Conservation (phyloP, 495 filamentous ascomycete species). For the Chaetomium cochliodes region DNA sequence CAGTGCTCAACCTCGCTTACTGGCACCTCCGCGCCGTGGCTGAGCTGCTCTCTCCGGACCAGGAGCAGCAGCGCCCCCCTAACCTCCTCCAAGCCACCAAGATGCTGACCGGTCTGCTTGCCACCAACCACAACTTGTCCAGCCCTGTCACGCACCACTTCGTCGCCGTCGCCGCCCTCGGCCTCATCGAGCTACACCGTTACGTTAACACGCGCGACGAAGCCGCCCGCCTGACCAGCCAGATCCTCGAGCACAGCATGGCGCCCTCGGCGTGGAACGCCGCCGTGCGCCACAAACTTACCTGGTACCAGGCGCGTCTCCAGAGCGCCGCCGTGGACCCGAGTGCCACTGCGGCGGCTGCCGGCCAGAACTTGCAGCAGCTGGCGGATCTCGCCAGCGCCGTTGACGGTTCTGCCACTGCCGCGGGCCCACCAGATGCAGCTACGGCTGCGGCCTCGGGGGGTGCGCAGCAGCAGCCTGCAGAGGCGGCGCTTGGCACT, state of each 20-base stretch:
- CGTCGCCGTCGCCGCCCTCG: constrained; percentile 62
- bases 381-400: constrained; percentile 58
- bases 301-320: constrained; percentile 27
- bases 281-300: constrained; percentile 49
- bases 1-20: constrained; percentile 66
- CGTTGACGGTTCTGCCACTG: constrained; percentile 21
- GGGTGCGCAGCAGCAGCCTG: neutral
- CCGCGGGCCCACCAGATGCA: neutral
- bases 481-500: neutral
- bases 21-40: constrained; percentile 69
- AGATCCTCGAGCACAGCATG: constrained; percentile 38
- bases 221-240: constrained; percentile 33
- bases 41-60: constrained; percentile 50
- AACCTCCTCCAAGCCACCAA: constrained; percentile 62
- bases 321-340: neutral
- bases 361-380: constrained; percentile 52
- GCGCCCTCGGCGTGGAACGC: constrained; percentile 46
- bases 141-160: constrained; percentile 74
- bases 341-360: neutral
- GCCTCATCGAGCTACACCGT: constrained; percentile 58
- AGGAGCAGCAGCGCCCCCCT: constrained; percentile 32
- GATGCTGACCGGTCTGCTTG: constrained; percentile 55
- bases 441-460: neutral
- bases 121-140: constrained; percentile 55
- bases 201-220: constrained; percentile 34